Conservation (phyloP, 2,329 filamentous ascomycete genomes). For the Lachnellula subtilissima region DNA sequence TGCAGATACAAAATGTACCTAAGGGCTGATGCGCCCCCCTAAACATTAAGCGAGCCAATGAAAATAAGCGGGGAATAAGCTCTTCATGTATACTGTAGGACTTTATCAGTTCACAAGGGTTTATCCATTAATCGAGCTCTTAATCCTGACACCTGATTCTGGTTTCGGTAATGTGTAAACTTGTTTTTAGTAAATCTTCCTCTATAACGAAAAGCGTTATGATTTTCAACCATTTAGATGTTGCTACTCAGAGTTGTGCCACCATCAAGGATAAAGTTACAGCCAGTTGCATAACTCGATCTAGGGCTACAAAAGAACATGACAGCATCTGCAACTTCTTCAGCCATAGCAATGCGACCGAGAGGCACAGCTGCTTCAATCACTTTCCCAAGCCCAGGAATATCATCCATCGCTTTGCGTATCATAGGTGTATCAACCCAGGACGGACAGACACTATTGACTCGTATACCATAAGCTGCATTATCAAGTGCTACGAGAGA, state of each 20-base stretch:
- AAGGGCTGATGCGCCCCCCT: no score
- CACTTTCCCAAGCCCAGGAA: background rate
- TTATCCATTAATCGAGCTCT: no score
- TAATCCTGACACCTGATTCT: no score
- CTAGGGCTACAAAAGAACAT: constrained; percentile 8
- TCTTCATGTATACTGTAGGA: no score
- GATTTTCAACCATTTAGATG: background rate
- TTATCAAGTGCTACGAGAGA: constrained; percentile 8
- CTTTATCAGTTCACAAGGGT: no score
- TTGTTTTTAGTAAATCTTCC: no score
- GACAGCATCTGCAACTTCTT: constrained; percentile 10
- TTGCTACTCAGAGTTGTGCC: constrained; percentile 4
- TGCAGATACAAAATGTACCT: no score
- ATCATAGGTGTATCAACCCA: constrained; percentile 16
- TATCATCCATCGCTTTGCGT: background rate
- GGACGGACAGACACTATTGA: constrained; percentile 12
- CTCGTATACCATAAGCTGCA: constrained; percentile 10
- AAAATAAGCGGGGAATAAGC: no score
- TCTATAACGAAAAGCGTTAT: background rate
- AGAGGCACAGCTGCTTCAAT: constrained; percentile 7
- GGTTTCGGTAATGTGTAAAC: no score
- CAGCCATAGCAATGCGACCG: constrained; percentile 4
- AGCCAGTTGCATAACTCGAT: constrained; percentile 10
- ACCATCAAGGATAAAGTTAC: constrained; percentile 6
- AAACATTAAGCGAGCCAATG: no score